Evolutionary conservation across 805 yeast species (phyloP).

Genomic region (Monosporozyma aquatica): DNA sequence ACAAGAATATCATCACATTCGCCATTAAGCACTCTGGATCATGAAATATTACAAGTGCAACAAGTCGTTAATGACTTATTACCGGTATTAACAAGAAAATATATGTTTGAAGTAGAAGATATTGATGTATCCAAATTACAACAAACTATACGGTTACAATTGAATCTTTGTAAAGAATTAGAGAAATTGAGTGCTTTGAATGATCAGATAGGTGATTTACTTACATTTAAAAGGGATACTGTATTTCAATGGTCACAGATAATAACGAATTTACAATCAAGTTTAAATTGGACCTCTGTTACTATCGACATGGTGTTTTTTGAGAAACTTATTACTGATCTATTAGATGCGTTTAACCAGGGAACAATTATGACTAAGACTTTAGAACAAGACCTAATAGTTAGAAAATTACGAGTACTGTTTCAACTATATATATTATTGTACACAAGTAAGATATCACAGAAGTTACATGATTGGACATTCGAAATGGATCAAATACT

Average conservation of each 20-base stretch:
- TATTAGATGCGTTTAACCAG: neutral
- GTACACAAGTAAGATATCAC: neutral
- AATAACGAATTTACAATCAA: neutral
- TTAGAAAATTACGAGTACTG: neutral
- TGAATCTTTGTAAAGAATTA: neutral
- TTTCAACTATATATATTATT: neutral
- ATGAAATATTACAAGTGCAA: neutral
- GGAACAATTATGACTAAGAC: neutral
- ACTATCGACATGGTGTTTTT: neutral
- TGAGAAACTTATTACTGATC: neutral
- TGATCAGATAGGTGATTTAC: neutral
- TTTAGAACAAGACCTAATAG: neutral
- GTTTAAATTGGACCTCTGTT: too few relatives aligned
- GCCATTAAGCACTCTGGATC: too few relatives aligned
- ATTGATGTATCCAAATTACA: neutral
- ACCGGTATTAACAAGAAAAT: slow-evolving; percentile 2
- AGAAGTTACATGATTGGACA: neutral
- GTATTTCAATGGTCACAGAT: slow-evolving; percentile 2
- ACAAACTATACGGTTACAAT: slow-evolving; percentile 2
- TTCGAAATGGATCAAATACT: neutral
- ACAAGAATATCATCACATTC: too few relatives aligned
- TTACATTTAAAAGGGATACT: neutral
- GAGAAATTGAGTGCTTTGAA: neutral
- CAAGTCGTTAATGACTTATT: neutral
- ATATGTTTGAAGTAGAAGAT: slow-evolving; percentile 3